Conservation (phyloP, 2,329 filamentous ascomycete species). For the Colletotrichum sansevieriae region DNA sequence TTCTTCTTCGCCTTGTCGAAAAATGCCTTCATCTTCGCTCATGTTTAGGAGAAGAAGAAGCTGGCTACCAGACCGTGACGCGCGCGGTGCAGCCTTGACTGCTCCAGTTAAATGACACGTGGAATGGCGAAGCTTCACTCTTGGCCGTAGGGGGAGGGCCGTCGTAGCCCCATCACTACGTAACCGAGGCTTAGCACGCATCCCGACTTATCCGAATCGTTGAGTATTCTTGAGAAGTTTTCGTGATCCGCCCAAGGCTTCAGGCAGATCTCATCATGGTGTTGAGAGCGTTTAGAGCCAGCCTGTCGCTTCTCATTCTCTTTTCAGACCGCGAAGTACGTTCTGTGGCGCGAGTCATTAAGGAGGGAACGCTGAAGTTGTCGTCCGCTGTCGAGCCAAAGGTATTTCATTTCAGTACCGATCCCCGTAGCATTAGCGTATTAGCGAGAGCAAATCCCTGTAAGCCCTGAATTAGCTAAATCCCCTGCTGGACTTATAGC, state of each 20-base stretch:
- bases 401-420: conserved; percentile 5
- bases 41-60: conserved; percentile 1
- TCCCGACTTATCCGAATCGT: conserved; percentile 35
- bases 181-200: conserved; percentile 40
- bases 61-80: conserved; percentile 20
- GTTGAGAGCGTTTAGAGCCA: not conserved
- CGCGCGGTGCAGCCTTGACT: conserved; percentile 14
- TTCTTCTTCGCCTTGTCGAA: conserved; percentile 37
- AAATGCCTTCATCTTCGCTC: conserved; percentile 35
- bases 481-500: too few species aligned
- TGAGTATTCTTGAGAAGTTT: not conserved
- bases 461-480: not conserved
- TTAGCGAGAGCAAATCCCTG: not conserved
- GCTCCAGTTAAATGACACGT: conserved; percentile 42
- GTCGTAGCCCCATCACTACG: conserved; percentile 25
- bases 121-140: conserved; percentile 38
- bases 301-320: not conserved
- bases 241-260: not conserved
- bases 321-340: not conserved
- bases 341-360: conserved; percentile 10
- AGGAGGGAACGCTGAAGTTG: conserved; percentile 4
- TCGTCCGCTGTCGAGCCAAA: conserved; percentile 6
- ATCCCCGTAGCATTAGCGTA: not conserved
- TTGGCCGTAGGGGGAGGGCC: conserved; percentile 22
- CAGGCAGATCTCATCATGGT: not conserved